phyloP scores from a whole-genome alignment of 257 asterid species.

The Leonotis leonurus region DNA sequence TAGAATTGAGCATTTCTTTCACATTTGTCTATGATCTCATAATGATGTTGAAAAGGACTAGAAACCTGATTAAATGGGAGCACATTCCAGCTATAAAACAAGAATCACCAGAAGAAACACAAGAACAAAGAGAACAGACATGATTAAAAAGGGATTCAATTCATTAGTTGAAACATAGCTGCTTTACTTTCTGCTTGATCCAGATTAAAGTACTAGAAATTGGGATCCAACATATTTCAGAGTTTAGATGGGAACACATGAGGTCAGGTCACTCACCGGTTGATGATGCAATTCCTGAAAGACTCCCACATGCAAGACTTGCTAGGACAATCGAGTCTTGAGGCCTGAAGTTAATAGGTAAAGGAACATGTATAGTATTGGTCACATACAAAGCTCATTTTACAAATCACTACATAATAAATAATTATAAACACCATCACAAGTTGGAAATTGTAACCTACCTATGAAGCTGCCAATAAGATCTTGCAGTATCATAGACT shows the following conservation, averaged over 20 bases:
- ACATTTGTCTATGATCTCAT: background rate
- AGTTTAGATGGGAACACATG: constrained; percentile 3
- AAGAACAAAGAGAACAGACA: background rate
- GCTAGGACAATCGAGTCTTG: constrained; percentile 57
- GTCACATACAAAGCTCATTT: background rate
- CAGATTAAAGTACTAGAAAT: background rate
- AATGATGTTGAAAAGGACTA: background rate
- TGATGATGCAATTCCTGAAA: constrained; percentile 80
- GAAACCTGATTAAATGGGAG: background rate
- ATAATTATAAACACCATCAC: constrained; percentile 7
- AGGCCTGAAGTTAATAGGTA: constrained; percentile 42
- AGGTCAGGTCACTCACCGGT: constrained; percentile 46
- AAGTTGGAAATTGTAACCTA: constrained; percentile 17
- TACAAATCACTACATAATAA: background rate
- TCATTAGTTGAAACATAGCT: background rate
- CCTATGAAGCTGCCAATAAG: constrained; percentile 65
- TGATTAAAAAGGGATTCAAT: background rate
- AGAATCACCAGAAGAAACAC: constrained; percentile 6
- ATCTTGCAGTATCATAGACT: constrained; percentile 65
- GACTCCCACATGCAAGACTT: constrained; percentile 84
- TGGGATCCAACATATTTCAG: background rate
- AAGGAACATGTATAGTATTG: constrained; percentile 4
- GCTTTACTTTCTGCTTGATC: background rate
- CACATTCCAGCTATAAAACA: background rate
- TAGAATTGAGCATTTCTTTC: background rate